phyloP scores from a whole-genome alignment of 106 monocot genomes.

The Acorus calamus region DNA sequence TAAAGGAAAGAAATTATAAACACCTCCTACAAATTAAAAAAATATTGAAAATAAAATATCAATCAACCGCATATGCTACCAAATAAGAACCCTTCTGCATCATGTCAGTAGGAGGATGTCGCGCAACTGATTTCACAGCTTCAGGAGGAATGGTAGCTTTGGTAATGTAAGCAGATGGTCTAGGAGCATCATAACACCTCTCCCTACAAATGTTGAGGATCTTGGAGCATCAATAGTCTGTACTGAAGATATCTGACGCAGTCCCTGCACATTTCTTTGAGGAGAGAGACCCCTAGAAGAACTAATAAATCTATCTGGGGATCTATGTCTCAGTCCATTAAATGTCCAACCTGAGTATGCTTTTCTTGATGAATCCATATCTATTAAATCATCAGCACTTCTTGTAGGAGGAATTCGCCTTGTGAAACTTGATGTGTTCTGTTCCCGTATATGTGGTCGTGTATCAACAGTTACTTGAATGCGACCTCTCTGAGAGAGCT shows the following conservation, averaged over 20 bases:
- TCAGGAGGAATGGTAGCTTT: slow-evolving; percentile 29
- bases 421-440: slow-evolving; percentile 13
- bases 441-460: slow-evolving; percentile 12
- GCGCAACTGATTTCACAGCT: slow-evolving; percentile 21
- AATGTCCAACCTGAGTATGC: slow-evolving; percentile 24
- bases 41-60: too few relatives aligned
- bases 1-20: background rate
- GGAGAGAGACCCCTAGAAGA: slow-evolving; percentile 39
- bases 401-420: slow-evolving; percentile 51
- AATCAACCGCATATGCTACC: slow-evolving; percentile 14
- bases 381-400: slow-evolving; percentile 64
- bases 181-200: slow-evolving; percentile 30
- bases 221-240: slow-evolving; percentile 32
- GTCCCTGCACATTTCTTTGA: slow-evolving; percentile 21
- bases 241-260: slow-evolving; percentile 19
- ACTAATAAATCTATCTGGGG: slow-evolving; percentile 50
- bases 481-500: slow-evolving; percentile 42
- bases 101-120: slow-evolving; percentile 21
- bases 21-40: too few relatives aligned
- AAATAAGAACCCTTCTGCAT: slow-evolving; percentile 29
- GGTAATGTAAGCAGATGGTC: slow-evolving; percentile 19
- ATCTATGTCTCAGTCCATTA: slow-evolving; percentile 39
- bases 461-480: slow-evolving; percentile 14
- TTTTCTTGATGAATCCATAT: slow-evolving; percentile 38
- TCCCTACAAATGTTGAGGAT: slow-evolving; percentile 16